phyloP scores from a whole-genome alignment of 1,284 basidiomycete species.

The Ustilago nuda region DNA sequence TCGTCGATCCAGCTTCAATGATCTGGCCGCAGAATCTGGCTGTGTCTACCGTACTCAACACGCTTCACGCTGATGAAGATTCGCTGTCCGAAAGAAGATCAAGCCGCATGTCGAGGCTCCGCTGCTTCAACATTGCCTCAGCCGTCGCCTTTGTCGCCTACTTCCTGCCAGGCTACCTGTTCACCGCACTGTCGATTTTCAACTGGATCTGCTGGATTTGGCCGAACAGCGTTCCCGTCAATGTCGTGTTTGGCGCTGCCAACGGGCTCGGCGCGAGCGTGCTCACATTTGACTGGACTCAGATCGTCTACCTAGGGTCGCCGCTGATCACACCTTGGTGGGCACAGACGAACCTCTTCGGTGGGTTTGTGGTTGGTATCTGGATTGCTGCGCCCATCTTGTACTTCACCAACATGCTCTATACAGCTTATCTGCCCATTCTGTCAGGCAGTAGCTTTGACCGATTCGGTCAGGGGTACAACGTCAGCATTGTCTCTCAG shows the following conservation, averaged over 20 bases:
- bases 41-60: constrained; percentile 58
- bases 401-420: constrained; percentile 59
- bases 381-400: constrained; percentile 55
- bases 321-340: constrained; percentile 62
- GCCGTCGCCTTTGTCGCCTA: constrained; percentile 81
- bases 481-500: constrained; percentile 45
- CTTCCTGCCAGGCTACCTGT: constrained; percentile 66
- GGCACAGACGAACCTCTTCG: constrained; percentile 55
- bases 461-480: constrained; percentile 54
- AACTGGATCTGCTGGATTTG: constrained; percentile 65
- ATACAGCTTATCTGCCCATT: constrained; percentile 58
- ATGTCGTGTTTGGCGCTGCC: constrained; percentile 57
- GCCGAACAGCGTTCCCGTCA: constrained; percentile 59
- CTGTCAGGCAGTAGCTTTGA: constrained; percentile 54
- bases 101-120: constrained; percentile 71
- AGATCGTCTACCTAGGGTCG: constrained; percentile 44
- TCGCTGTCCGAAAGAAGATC: constrained; percentile 14
- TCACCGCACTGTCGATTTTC: constrained; percentile 57
- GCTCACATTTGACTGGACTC: constrained; percentile 63
- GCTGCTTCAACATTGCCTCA: constrained; percentile 52
- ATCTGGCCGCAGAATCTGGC: constrained; percentile 64
- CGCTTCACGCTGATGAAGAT: constrained; percentile 56
- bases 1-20: constrained; percentile 62
- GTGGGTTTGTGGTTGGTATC: constrained; percentile 55
- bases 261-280: constrained; percentile 51